Percentiles rank a stretch among this genome's conserved stretches.
phyloP scores from a whole-genome alignment of 345 rosid species.

The Litchi chinensis region DNA sequence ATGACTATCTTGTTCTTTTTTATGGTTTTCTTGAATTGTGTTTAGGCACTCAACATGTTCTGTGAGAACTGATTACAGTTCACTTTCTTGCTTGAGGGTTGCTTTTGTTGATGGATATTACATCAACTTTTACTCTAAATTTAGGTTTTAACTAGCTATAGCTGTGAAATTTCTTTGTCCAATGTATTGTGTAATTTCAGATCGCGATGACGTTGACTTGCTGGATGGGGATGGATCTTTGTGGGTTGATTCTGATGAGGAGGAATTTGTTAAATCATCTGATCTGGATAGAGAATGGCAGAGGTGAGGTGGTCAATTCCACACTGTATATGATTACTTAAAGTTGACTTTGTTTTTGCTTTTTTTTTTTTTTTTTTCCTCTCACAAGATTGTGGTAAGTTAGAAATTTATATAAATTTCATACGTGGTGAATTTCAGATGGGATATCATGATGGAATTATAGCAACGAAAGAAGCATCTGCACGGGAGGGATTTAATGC shows the following conservation, averaged over 20 bases:
- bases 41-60: background rate
- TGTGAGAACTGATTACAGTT: background rate
- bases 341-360: background rate
- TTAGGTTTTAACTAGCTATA: background rate
- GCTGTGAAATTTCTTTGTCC: background rate
- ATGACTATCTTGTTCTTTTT: background rate
- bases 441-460: slow-evolving; percentile 83
- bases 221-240: slow-evolving; percentile 40
- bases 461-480: slow-evolving; percentile 73
- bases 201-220: slow-evolving; percentile 28
- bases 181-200: slow-evolving; percentile 21
- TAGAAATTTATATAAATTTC: background rate
- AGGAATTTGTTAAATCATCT: slow-evolving; percentile 36
- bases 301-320: slow-evolving; percentile 46
- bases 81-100: background rate
- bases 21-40: too few species aligned
- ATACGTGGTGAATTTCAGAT: slow-evolving; percentile 35
- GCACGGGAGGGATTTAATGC: slow-evolving; percentile 79
- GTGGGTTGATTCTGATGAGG: slow-evolving; percentile 57
- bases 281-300: slow-evolving; percentile 52
- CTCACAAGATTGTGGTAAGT: background rate
- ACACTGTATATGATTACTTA: slow-evolving; percentile 35
- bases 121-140: background rate
- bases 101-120: background rate
- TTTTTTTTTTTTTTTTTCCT: background rate